Evolutionary conservation across 352 stramenopile species (phyloP).

Genomic region (Phytophthora capsici): DNA sequence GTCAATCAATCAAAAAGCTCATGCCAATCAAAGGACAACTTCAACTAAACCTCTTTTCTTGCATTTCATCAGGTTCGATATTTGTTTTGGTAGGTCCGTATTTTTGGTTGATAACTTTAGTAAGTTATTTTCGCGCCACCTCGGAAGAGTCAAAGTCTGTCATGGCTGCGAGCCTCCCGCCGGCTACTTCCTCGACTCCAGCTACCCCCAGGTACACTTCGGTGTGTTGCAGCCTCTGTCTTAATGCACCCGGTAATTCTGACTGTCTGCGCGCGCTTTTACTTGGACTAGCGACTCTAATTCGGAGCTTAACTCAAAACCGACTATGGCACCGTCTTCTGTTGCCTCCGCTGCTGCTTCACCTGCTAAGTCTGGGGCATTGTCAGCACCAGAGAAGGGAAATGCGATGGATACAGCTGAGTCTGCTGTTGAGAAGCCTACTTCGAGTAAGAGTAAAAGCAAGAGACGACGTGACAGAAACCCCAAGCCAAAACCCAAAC

Average conservation of each 20-base stretch:
- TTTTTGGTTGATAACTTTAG: conserved; percentile 14
- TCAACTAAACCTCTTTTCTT: conserved; percentile 17
- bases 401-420: background rate
- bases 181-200: conserved; percentile 21
- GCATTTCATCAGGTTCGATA: conserved; percentile 24
- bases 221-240: background rate
- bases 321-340: conserved; percentile 23
- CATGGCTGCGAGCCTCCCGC: conserved; percentile 36
- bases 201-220: conserved; percentile 13
- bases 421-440: conserved; percentile 3
- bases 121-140: conserved; percentile 25
- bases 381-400: conserved; percentile 7
- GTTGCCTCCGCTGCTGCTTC: conserved; percentile 3
- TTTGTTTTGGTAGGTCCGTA: conserved; percentile 15
- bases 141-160: conserved; percentile 18
- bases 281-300: conserved; percentile 20
- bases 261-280: conserved; percentile 7
- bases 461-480: conserved; percentile 33
- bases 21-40: conserved; percentile 18
- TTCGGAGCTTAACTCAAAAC: conserved; percentile 18
- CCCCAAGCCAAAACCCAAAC: conserved; percentile 36
- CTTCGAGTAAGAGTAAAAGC: conserved; percentile 27
- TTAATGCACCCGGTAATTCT: background rate
- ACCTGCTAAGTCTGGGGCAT: conserved; percentile 12
- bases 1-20: too few relatives aligned